A percentile compares a stretch with the other conserved stretches of the same genome.
Conservation (phyloP, 2,329 filamentous ascomycete species). For the Penicillium sp. region DNA sequence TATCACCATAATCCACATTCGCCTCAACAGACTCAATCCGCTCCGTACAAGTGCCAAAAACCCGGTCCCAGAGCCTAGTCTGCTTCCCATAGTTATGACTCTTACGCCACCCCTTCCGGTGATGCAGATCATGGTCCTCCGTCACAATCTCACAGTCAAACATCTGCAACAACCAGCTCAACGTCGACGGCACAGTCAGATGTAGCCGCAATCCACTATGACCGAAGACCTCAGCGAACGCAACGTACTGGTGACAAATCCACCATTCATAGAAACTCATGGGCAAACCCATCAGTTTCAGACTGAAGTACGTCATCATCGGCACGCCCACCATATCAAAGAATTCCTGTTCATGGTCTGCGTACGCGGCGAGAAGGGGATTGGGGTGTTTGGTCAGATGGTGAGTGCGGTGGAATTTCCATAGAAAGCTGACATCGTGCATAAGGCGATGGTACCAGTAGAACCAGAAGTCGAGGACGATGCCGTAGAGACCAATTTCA, state of each 20-base stretch:
- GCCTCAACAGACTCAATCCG: constrained; percentile 35
- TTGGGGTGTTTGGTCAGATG: constrained; percentile 46
- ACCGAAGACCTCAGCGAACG: constrained; percentile 31
- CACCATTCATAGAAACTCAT: constrained; percentile 49
- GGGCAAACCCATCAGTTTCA: constrained; percentile 37
- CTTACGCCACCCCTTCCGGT: constrained; percentile 39
- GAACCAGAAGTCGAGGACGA: constrained; percentile 26
- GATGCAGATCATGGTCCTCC: constrained; percentile 43
- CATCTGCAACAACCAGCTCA: constrained; percentile 34
- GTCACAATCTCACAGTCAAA: constrained; percentile 40
- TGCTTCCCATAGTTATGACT: constrained; percentile 37
- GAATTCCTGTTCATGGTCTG: constrained; percentile 43
- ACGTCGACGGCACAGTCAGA: constrained; percentile 32
- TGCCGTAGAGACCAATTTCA: constrained; percentile 26
- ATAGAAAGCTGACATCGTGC: constrained; percentile 40
- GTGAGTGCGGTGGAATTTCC: constrained; percentile 45
- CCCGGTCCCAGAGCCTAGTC: constrained; percentile 33
- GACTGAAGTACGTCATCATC: constrained; percentile 35
- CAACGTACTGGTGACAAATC: constrained; percentile 44
- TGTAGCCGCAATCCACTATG: constrained; percentile 31
- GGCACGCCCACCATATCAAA: constrained; percentile 44
- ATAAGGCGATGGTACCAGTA: constrained; percentile 33
- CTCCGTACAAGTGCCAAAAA: constrained; percentile 35
- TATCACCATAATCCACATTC: constrained; percentile 34
- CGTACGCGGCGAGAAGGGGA: constrained; percentile 40